Percentiles rank a stretch among this genome's conserved stretches.
Evolutionary conservation across 1,284 basidiomycete species (phyloP).

Genomic region (Wallemia mellicola): DNA sequence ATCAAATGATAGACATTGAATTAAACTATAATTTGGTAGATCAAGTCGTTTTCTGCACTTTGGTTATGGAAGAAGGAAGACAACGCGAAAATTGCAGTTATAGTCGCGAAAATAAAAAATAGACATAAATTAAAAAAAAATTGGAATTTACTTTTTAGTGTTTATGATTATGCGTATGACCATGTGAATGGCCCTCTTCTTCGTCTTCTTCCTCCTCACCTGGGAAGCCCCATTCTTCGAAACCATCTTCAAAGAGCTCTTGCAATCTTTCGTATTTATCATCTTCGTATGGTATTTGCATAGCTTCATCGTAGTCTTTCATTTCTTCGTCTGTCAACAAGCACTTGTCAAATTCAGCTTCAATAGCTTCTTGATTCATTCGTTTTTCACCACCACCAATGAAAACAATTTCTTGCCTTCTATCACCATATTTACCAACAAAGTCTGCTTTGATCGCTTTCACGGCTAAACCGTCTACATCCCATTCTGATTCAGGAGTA

Average conservation of each 20-base stretch:
- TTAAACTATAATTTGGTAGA: too few relatives aligned
- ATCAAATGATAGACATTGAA: too few relatives aligned
- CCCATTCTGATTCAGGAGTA: conserved; percentile 11
- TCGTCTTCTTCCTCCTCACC: conserved; percentile 10
- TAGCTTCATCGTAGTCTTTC: conserved; percentile 15
- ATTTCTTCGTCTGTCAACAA: conserved; percentile 18
- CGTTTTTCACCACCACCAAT: conserved; percentile 15
- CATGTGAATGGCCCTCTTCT: neutral
- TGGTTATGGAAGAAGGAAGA: too few relatives aligned
- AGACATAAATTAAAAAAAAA: too few relatives aligned
- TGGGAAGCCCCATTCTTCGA: conserved; percentile 16
- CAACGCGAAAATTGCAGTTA: too few relatives aligned
- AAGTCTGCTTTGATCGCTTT: conserved; percentile 18
- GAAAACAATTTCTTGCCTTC: conserved; percentile 15
- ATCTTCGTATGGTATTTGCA: conserved; percentile 12
- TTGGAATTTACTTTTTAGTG: too few relatives aligned
- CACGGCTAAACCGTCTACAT: conserved; percentile 15
- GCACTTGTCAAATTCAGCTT: conserved; percentile 14
- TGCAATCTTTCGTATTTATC: conserved; percentile 13
- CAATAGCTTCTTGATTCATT: conserved; percentile 13
- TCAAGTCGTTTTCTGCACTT: too few relatives aligned
- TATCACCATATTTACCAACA: conserved; percentile 18
- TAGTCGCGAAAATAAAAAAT: too few relatives aligned
- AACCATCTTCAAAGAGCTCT: conserved; percentile 15
- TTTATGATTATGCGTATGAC: neutral